These are phyloP conservation scores for Candida mattraensis DNA, from an alignment of 805 yeast genomes.

Conservation along the genomic window DNA sequence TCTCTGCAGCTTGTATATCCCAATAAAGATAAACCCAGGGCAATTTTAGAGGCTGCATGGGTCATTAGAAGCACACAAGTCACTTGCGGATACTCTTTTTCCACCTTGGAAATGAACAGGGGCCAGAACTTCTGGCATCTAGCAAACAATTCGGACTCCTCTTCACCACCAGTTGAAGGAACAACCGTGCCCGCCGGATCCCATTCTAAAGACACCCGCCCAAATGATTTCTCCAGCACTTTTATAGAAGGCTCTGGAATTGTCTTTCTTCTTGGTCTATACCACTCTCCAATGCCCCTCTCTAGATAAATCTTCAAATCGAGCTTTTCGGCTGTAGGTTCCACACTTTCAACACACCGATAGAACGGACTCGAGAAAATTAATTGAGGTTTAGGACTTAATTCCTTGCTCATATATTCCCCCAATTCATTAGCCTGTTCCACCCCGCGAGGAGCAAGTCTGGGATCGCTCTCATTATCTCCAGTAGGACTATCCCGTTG, in stretches of 20 bases:
- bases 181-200: slow-evolving; percentile 48
- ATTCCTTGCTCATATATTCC: slow-evolving; percentile 46
- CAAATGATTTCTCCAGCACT: slow-evolving; percentile 54
- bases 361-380: slow-evolving; percentile 84
- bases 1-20: slow-evolving; percentile 53
- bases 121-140: slow-evolving; percentile 59
- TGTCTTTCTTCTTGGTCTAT: slow-evolving; percentile 61
- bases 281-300: slow-evolving; percentile 92
- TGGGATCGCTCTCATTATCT: slow-evolving; percentile 77
- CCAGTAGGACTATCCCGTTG: slow-evolving; percentile 91
- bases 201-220: slow-evolving; percentile 46
- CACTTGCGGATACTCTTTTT: slow-evolving; percentile 55
- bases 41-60: slow-evolving; percentile 93
- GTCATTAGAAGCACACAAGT: slow-evolving; percentile 72
- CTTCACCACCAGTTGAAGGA: slow-evolving; percentile 74
- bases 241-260: slow-evolving; percentile 70
- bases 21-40: slow-evolving; percentile 75
- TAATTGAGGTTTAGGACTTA: slow-evolving; percentile 60
- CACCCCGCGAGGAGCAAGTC: slow-evolving; percentile 83
- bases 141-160: slow-evolving; percentile 62
- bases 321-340: slow-evolving; percentile 63
- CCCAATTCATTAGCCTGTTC: slow-evolving; percentile 85
- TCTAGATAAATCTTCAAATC: slow-evolving; percentile 66
- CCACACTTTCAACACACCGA: slow-evolving; percentile 80
- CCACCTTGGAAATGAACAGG: slow-evolving; percentile 57